Conservation (phyloP, 345 rosid genomes). For the Bruguiera parviflora region DNA sequence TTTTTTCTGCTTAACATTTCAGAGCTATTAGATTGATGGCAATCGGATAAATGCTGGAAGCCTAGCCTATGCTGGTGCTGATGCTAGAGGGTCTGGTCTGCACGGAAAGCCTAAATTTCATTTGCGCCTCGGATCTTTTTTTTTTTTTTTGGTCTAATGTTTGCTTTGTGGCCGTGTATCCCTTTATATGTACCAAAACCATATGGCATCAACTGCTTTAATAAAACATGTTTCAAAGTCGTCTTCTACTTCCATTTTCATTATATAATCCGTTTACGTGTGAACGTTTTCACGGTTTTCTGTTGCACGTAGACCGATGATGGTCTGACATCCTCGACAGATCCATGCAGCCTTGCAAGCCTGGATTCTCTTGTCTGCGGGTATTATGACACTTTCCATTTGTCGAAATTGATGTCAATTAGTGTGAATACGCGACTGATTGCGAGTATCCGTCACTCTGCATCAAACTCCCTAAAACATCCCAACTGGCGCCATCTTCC, state of each 20-base stretch:
- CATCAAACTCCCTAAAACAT: not conserved
- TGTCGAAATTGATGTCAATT: too few species aligned
- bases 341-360: too few species aligned
- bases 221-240: not conserved
- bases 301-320: too few species aligned
- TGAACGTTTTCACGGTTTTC: too few species aligned
- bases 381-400: too few species aligned
- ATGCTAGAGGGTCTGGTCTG: not conserved
- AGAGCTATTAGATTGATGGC: not conserved
- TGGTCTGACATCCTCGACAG: too few species aligned
- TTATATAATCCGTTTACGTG: too few species aligned
- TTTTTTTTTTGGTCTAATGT: constrained; percentile 15
- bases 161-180: constrained; percentile 9
- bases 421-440: not conserved
- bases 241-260: not conserved
- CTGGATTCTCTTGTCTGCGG: too few species aligned
- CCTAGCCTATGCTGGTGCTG: constrained; percentile 9
- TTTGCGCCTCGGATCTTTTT: not conserved
- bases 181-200: constrained; percentile 17
- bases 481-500: not conserved
- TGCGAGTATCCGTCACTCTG: not conserved
- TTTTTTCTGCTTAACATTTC: constrained; percentile 6
- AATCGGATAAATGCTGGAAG: constrained; percentile 9
- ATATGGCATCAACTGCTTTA: constrained; percentile 12
- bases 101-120: constrained; percentile 1